Percentiles rank a stretch among this genome's conserved stretches.
These are phyloP conservation scores for Sinapis alba DNA, from an alignment of 441 rosid genomes.

Conservation along the genomic window DNA sequence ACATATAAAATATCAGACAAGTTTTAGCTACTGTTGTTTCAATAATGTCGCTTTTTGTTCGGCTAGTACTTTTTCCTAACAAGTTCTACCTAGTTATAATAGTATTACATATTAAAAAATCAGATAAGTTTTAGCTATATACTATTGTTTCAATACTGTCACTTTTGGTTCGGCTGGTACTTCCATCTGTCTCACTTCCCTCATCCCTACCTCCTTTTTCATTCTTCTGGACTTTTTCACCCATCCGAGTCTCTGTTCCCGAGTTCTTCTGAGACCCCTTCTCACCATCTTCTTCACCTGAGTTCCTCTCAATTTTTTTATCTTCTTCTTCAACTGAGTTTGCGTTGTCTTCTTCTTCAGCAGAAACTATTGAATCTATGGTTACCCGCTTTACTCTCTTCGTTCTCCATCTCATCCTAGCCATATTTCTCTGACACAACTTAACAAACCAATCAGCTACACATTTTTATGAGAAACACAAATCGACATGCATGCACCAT, in stretches of 20 bases:
- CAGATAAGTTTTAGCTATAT: neutral
- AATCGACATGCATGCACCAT: neutral
- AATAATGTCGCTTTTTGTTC: neutral
- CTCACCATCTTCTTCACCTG: neutral
- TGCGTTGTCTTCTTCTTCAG: neutral
- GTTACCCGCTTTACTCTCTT: neutral
- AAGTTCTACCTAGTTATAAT: neutral
- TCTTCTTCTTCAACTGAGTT: neutral
- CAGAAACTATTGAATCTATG: neutral
- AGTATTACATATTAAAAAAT: neutral
- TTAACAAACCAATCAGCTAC: neutral
- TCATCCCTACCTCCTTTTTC: neutral
- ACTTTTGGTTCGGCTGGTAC: neutral
- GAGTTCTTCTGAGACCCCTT: neutral
- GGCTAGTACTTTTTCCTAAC: neutral
- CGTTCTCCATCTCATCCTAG: too few relatives aligned
- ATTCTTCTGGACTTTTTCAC: neutral
- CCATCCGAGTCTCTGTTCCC: neutral
- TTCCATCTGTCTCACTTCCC: neutral
- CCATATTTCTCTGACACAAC: neutral
- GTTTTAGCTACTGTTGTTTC: neutral
- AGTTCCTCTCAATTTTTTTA: neutral
- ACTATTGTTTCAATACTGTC: neutral
- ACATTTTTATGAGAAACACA: neutral
- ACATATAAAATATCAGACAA: neutral